Percentiles rank a stretch among this genome's conserved stretches.
phyloP scores from a whole-genome alignment of 768 basidiomycete genomes.

The Podaxis mareebaensis region DNA sequence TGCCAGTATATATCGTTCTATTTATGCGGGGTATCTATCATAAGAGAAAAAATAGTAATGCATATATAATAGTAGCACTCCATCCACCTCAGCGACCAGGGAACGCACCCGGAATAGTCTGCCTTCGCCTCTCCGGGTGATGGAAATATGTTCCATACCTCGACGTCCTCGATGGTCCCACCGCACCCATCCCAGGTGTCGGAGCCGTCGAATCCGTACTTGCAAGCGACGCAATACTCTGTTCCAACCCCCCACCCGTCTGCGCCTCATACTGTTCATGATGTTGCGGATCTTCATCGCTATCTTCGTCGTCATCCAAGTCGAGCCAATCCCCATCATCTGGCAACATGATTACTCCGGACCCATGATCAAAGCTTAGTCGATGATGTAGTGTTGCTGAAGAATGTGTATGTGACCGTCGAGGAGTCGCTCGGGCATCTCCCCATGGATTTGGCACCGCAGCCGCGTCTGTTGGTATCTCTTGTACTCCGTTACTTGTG shows the following conservation, averaged over 20 bases:
- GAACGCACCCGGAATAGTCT: slow-evolving; percentile 63
- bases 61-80: not conserved
- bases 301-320: slow-evolving; percentile 45
- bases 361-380: slow-evolving; percentile 82
- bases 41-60: not conserved
- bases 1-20: too few species aligned
- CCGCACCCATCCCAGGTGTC: slow-evolving; percentile 15
- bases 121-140: slow-evolving; percentile 73
- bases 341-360: slow-evolving; percentile 87
- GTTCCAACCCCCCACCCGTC: slow-evolving; percentile 26
- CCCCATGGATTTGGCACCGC: slow-evolving; percentile 59
- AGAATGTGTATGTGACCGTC: slow-evolving; percentile 19
- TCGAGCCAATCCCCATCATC: slow-evolving; percentile 69
- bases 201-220: slow-evolving; percentile 21
- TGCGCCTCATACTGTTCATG: not conserved
- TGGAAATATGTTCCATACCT: slow-evolving; percentile 83
- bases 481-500: not conserved
- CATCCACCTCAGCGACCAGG: slow-evolving; percentile 28
- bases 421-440: slow-evolving; percentile 34
- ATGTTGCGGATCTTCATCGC: slow-evolving; percentile 39
- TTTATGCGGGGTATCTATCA: not conserved
- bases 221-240: slow-evolving; percentile 28
- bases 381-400: slow-evolving; percentile 50
- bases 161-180: slow-evolving; percentile 45
- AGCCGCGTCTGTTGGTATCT: slow-evolving; percentile 24